phyloP scores from a whole-genome alignment of 108 stramenopile genomes.

The Chaetoceros tenuissimus region DNA sequence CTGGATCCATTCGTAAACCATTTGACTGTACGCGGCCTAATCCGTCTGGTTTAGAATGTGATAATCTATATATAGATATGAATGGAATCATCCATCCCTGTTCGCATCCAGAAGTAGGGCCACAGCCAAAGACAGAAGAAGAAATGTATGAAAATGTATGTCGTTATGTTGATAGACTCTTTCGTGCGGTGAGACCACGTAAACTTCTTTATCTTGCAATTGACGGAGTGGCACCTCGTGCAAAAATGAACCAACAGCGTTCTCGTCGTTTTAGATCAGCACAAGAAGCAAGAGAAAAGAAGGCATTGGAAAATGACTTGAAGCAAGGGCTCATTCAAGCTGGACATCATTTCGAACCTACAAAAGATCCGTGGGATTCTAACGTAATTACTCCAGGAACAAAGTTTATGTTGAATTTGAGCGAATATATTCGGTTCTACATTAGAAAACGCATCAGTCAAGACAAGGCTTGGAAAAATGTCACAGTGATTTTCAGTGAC shows the following conservation, averaged over 20 bases:
- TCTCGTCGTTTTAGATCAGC: slow-evolving; percentile 91
- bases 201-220: slow-evolving; percentile 89
- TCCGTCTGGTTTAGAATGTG: slow-evolving; percentile 84
- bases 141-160: slow-evolving; percentile 98
- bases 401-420: slow-evolving; percentile 88
- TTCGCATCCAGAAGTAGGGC: slow-evolving; percentile 90
- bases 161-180: slow-evolving; percentile 79
- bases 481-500: slow-evolving; percentile 91
- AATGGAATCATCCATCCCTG: slow-evolving; percentile 99
- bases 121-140: slow-evolving; percentile 85
- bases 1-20: slow-evolving; percentile 55
- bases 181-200: slow-evolving; percentile 79
- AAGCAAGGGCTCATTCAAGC: slow-evolving; percentile 61
- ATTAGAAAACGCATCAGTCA: slow-evolving; percentile 81
- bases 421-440: slow-evolving; percentile 84
- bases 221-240: slow-evolving; percentile 98
- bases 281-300: slow-evolving; percentile 88
- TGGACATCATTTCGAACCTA: slow-evolving; percentile 56
- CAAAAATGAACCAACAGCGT: slow-evolving; percentile 98
- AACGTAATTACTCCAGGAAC: slow-evolving; percentile 99
- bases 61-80: slow-evolving; percentile 99
- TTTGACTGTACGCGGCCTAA: slow-evolving; percentile 85
- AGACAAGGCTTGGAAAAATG: slow-evolving; percentile 87
- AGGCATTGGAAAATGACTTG: slow-evolving; percentile 75
- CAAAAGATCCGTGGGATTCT: slow-evolving; percentile 79